phyloP scores from a whole-genome alignment of 2,329 filamentous ascomycete genomes.

The Tolypocladium capitatum region DNA sequence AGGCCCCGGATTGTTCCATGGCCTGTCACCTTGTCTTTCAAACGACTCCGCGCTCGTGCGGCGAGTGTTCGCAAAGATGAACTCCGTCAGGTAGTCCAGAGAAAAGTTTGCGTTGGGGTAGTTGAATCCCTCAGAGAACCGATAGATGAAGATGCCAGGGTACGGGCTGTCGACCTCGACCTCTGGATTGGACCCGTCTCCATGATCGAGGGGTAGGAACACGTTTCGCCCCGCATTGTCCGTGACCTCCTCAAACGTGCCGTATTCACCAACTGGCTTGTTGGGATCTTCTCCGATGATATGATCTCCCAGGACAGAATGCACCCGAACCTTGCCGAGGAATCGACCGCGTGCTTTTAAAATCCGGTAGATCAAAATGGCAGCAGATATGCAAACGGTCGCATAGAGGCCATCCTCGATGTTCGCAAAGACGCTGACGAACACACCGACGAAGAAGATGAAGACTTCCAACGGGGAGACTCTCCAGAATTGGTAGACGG shows the following conservation, averaged over 20 bases:
- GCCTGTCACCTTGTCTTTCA: conserved; percentile 57
- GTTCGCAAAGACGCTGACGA: conserved; percentile 74
- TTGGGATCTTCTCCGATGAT: conserved; percentile 48
- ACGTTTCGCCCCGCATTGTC: conserved; percentile 54
- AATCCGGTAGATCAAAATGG: conserved; percentile 69
- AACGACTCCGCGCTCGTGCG: conserved; percentile 62
- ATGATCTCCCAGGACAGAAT: conserved; percentile 70
- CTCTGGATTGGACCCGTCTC: conserved; percentile 82
- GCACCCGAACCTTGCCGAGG: conserved; percentile 53
- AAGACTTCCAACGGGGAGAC: conserved; percentile 81
- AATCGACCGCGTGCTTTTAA: conserved; percentile 74
- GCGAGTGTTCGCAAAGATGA: conserved; percentile 58
- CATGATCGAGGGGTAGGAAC: conserved; percentile 75
- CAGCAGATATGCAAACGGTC: conserved; percentile 65
- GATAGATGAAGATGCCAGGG: conserved; percentile 90
- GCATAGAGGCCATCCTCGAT: conserved; percentile 92
- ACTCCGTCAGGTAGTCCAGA: conserved; percentile 60
- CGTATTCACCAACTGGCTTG: conserved; percentile 37
- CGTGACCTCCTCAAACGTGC: conserved; percentile 33
- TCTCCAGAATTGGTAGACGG: conserved; percentile 88
- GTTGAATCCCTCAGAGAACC: conserved; percentile 89
- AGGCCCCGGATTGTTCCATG: conserved; percentile 90
- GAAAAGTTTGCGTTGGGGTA: conserved; percentile 90
- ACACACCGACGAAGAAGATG: conserved; percentile 86
- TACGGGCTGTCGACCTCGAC: conserved; percentile 70